These are phyloP conservation scores for Nicotiana obtusifolia DNA, from an alignment of 257 asterid species.

Conservation along the genomic window DNA sequence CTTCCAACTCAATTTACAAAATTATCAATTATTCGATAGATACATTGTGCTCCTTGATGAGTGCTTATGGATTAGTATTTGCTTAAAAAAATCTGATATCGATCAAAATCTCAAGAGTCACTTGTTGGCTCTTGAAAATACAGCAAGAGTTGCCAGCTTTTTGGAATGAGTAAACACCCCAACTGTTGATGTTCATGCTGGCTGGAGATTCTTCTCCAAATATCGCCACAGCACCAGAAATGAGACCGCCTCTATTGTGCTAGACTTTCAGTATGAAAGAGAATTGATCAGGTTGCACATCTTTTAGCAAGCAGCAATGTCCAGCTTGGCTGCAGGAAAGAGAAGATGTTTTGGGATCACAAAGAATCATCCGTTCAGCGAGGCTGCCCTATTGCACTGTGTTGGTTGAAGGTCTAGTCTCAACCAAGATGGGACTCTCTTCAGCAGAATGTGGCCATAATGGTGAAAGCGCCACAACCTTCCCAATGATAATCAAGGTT, in stretches of 20 bases:
- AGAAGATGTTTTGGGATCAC: not conserved
- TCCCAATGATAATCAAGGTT: constrained; percentile 68
- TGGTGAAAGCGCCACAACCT: constrained; percentile 81
- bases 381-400: not conserved
- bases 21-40: not conserved
- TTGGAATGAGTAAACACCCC: not conserved
- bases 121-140: not conserved
- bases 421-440: constrained; percentile 34
- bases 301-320: not conserved
- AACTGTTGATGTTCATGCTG: not conserved
- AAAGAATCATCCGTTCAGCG: not conserved
- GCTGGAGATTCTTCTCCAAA: not conserved
- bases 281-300: not conserved
- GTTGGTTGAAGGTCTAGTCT: constrained; percentile 26
- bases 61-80: not conserved
- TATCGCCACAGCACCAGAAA: not conserved
- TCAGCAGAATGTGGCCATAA: constrained; percentile 47
- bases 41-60: not conserved
- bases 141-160: not conserved
- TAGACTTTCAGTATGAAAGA: not conserved
- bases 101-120: not conserved
- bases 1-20: not conserved
- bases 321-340: not conserved
- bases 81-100: not conserved
- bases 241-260: not conserved